Evolutionary conservation across 2,329 filamentous ascomycete genomes (phyloP).

Genomic region (Penicillium sp.): DNA sequence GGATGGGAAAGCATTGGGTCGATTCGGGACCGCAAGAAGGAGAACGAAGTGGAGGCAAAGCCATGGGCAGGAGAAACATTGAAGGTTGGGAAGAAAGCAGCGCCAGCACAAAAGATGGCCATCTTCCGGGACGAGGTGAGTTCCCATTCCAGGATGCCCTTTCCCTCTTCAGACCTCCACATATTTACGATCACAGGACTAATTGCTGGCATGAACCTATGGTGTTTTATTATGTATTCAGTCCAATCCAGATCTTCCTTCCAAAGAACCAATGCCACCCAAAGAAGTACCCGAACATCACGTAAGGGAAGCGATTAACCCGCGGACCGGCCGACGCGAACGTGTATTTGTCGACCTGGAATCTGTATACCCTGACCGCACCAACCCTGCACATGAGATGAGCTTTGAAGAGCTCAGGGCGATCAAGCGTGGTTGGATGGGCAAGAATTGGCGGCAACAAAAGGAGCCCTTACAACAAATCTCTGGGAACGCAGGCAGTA

Average conservation of each 20-base stretch:
- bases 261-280: conserved; percentile 37
- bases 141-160: conserved; percentile 38
- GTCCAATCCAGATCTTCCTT: conserved; percentile 44
- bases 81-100: conserved; percentile 81
- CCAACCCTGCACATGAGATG: conserved; percentile 70
- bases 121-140: conserved; percentile 97
- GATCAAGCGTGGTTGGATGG: conserved; percentile 66
- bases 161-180: conserved; percentile 49
- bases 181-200: conserved; percentile 96
- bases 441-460: conserved; percentile 53
- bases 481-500: conserved; percentile 41
- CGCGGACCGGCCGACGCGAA: conserved; percentile 78
- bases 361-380: conserved; percentile 76
- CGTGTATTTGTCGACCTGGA: conserved; percentile 84
- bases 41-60: conserved; percentile 81
- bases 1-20: conserved; percentile 94
- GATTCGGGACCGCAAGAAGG: conserved; percentile 84
- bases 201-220: conserved; percentile 62
- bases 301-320: conserved; percentile 80
- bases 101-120: conserved; percentile 74
- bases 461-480: conserved; percentile 57
- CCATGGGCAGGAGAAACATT: conserved; percentile 92
- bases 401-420: conserved; percentile 93
- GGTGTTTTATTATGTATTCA: conserved; percentile 53
- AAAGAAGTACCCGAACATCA: conserved; percentile 68